Evolutionary conservation across 371 early-diverging fungal species (phyloP).

Genomic region (Chytridiales sp.): DNA sequence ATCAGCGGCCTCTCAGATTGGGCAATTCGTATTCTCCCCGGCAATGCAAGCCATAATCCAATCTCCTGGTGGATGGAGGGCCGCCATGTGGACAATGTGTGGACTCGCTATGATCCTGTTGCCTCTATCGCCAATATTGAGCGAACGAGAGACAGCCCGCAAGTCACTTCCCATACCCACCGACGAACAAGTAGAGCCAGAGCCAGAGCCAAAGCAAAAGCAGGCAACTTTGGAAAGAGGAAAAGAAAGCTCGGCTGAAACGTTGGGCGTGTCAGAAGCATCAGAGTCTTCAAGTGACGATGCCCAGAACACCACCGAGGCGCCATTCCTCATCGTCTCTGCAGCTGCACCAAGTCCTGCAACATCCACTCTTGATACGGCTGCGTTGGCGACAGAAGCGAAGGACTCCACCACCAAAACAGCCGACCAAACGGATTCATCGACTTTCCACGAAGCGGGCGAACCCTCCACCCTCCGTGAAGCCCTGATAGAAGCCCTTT

Average conservation of each 20-base stretch:
- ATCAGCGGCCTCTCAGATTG: conserved; percentile 15
- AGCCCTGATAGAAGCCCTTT: conserved; percentile 15
- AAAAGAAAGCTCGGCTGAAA: background rate
- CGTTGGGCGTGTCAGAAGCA: no score
- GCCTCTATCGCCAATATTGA: conserved; percentile 9
- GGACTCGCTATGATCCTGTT: background rate
- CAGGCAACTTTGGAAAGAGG: background rate
- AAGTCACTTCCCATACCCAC: background rate
- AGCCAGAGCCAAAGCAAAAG: background rate
- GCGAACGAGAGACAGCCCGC: conserved; percentile 2
- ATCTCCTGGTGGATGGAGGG: conserved; percentile 16
- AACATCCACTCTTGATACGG: background rate
- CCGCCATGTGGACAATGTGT: conserved; percentile 8
- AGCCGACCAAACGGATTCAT: background rate
- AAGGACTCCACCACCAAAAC: background rate
- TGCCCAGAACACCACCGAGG: no score
- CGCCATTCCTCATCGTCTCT: no score
- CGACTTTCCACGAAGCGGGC: background rate
- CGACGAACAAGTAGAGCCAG: background rate
- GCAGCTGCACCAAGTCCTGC: background rate
- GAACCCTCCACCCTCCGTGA: conserved; percentile 6
- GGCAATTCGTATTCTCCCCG: conserved; percentile 20
- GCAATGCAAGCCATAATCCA: conserved; percentile 2
- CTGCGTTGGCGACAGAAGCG: background rate
- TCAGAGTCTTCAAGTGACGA: no score